Evolutionary conservation across 2,329 filamentous ascomycete species (phyloP).

Genomic region (Trematosphaeria pertusa): DNA sequence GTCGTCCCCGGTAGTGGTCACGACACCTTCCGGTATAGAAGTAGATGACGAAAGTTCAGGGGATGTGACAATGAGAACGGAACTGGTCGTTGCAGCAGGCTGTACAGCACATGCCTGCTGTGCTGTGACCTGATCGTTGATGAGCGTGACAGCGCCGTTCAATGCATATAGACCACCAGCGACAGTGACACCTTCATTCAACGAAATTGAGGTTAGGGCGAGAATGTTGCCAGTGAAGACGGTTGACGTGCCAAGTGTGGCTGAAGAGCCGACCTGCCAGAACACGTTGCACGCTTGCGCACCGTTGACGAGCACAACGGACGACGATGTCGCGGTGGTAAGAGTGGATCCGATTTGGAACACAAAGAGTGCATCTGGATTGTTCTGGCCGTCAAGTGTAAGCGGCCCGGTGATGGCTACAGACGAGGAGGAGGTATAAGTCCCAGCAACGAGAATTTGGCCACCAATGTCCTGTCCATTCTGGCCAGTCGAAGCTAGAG

Average conservation of each 20-base stretch:
- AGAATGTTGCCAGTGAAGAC: constrained; percentile 16
- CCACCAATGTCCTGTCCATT: too few relatives aligned
- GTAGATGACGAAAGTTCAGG: too few relatives aligned
- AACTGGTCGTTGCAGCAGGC: too few relatives aligned
- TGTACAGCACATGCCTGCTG: too few relatives aligned
- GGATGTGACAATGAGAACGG: too few relatives aligned
- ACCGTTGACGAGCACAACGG: constrained; percentile 16
- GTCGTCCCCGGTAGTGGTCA: too few relatives aligned
- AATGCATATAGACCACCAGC: constrained; percentile 16
- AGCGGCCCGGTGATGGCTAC: constrained; percentile 15
- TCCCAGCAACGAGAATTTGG: constrained; percentile 5
- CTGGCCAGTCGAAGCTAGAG: too few relatives aligned
- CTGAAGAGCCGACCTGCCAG: constrained; percentile 16
- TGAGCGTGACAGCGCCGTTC: constrained; percentile 18
- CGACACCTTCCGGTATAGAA: too few relatives aligned
- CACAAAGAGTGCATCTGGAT: constrained; percentile 15
- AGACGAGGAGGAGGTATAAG: constrained; percentile 8
- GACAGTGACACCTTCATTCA: constrained; percentile 9
- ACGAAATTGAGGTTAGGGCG: constrained; percentile 11
- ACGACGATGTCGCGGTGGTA: constrained; percentile 11
- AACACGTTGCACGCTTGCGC: constrained; percentile 21
- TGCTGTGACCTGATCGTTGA: constrained; percentile 9
- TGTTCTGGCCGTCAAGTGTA: constrained; percentile 14
- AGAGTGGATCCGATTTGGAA: constrained; percentile 19
- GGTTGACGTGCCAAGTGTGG: constrained; percentile 15